Percentiles rank a stretch among this genome's conserved stretches.
phyloP scores from a whole-genome alignment of 1,284 basidiomycete genomes.

The Puccinia sorghi region DNA sequence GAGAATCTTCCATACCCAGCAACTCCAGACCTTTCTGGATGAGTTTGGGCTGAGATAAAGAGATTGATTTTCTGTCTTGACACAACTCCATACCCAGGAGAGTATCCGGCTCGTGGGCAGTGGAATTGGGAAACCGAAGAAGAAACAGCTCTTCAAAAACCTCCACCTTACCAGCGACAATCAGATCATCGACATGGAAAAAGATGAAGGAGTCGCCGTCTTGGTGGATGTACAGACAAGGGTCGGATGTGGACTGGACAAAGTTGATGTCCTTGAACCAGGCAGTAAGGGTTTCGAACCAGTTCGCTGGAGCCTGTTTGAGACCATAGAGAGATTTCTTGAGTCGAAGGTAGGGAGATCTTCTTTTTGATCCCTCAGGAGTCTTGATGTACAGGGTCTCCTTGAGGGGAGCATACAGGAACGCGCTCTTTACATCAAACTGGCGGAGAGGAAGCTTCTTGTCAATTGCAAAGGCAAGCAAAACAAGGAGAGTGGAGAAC shows the following conservation, averaged over 20 bases:
- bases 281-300: neutral
- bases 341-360: neutral
- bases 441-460: conserved; percentile 59
- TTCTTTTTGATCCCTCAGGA: conserved; percentile 54
- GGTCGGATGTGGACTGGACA: neutral
- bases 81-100: neutral
- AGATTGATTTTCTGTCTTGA: neutral
- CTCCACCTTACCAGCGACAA: neutral
- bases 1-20: neutral
- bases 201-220: neutral
- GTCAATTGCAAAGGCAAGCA: conserved; percentile 59
- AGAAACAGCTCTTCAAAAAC: neutral
- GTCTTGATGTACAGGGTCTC: conserved; percentile 60
- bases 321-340: conserved; percentile 16
- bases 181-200: conserved; percentile 3
- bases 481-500: conserved; percentile 57
- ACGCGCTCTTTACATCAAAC: conserved; percentile 61
- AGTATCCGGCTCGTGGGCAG: neutral
- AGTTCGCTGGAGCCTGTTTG: neutral
- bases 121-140: neutral
- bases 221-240: neutral
- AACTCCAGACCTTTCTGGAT: neutral
- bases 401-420: conserved; percentile 60
- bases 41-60: neutral
- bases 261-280: conserved; percentile 1